These are phyloP conservation scores for Saccharum officinarum DNA, from an alignment of 176 grass and related monocot species.

Conservation along the genomic window DNA sequence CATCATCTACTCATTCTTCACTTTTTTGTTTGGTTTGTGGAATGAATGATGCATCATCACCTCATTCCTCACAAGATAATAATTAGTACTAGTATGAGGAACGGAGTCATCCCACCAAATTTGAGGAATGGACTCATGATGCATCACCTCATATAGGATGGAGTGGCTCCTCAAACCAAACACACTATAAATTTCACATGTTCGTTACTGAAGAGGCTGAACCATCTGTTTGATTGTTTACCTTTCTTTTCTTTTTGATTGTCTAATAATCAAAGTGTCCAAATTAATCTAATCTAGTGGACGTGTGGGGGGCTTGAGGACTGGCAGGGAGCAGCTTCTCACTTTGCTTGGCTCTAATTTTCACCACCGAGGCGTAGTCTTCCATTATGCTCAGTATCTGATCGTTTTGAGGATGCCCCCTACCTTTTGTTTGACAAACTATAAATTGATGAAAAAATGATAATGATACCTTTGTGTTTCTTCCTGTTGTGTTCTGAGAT, in stretches of 20 bases:
- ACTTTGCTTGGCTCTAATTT: constrained; percentile 10
- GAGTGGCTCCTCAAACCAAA: too few relatives aligned
- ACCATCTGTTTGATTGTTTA: background rate
- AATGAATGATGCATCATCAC: too few relatives aligned
- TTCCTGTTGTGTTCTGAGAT: background rate
- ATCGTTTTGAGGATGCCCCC: background rate
- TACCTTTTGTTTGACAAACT: constrained; percentile 1
- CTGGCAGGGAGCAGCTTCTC: background rate
- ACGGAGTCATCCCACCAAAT: too few relatives aligned
- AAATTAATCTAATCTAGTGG: constrained; percentile 7
- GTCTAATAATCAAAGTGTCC: background rate
- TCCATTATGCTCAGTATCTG: background rate
- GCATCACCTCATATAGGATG: too few relatives aligned
- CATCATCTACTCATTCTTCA: too few relatives aligned
- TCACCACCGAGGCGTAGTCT: background rate
- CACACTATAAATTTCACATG: background rate
- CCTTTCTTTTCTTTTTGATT: background rate
- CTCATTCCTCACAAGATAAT: too few relatives aligned
- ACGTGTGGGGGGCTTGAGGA: background rate
- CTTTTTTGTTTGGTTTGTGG: too few relatives aligned
- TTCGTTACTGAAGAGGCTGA: background rate
- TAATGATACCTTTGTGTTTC: background rate
- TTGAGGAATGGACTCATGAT: too few relatives aligned
- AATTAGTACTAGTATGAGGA: too few relatives aligned
- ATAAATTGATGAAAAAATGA: background rate